Base-by-base conservation (phyloP, 352 stramenopile species). In the Blastocystis sp. region DNA sequence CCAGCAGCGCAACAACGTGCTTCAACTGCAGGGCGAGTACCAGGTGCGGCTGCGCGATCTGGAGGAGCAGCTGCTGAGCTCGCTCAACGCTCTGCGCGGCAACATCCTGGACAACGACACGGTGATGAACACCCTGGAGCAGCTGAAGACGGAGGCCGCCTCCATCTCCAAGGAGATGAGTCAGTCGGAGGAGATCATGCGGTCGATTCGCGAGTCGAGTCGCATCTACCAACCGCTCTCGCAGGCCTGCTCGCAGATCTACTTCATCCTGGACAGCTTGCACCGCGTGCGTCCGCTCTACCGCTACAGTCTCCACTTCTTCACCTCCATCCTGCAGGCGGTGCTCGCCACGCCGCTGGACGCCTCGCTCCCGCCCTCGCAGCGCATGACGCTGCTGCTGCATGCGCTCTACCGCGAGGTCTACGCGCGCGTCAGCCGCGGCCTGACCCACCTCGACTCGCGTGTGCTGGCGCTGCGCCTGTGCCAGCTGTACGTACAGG, bases 31-130 rank as follows among this genome's bases (percentile, higher is more conserved):
- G 90, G 96, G 96, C 19, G 96, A 99, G 89, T 98, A 99, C 90
- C 97, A 98, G 90, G 95, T 93, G 0, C 94, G 95, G 78, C 91
- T 99, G 28, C 93, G 97, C 69, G 94, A 98, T 87, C 92, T 99
- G 7, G 97, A 99, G 91, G 97, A 99, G 79, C 92, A 97, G 76
- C 93, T 99, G 87, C 91, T 99, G 17, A 94, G 97, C 87, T 95
- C 98, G 89, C 98, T 99, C 70, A 98, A 96, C 91, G 95, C 96
- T 62, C 96, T 98, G 57, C 93, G 99, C 89, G 97, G 96, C 60
- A 98, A 96, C 89, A 99, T 99, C 92, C 91, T 99, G 24, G 97
- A 99, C 87, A 94, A 99, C 90, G 96, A 99, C 90, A 93, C 92
- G 61, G 95, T 99, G 43, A 97, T 99, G 63, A 95, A 98, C 80